Base-by-base conservation (phyloP, 2,329 filamentous ascomycete species). In the Didymella lethalis region DNA sequence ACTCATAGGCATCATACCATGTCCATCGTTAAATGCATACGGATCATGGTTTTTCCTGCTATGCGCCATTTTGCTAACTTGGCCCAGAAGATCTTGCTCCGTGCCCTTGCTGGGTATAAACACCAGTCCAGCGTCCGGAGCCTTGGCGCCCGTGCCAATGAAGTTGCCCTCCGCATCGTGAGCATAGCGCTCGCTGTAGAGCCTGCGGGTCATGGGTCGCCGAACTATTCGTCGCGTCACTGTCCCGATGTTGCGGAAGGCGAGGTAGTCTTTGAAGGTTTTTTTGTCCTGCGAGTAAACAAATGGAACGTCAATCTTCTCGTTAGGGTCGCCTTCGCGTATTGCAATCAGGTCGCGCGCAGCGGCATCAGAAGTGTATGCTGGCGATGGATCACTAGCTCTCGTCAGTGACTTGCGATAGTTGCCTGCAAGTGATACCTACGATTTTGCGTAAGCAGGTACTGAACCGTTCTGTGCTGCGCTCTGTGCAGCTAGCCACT, bases 131-230 rank as follows among this genome's bases (percentile, higher is more conserved):
- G 68, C 67, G 59, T 70, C 67, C 6, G 52, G 61, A 8, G 69
- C 64, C 6, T 59, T 58, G 20, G 59, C 56, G 23, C 66, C 61
- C 1, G 69, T 72, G 2, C 71, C 69, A 29, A 73, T 47, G 38
- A 72, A 73, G 20, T 74, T 71, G 0, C 69, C 71, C 7, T 71
- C 54, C 0, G 59, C 59, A 49, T 74, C 67, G 38, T 69, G 70
- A 5, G 69, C 69, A 57, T 73, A 75, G 54, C 65, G 65, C 57
- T 69, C 69, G 20, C 65, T 52, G 54, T 73, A 74, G 29, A 67
- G 61, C 14, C 63, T 56, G 26, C 72, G 65, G 16, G 61, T 64
- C 71, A 75, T 74, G 43, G 67, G 68, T 2, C 70, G 62, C 32
- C 66, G 61, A 25, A 69, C 59, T 4, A 74, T 67, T 2, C 64